Percentiles rank a stretch among this genome's conserved stretches.
Evolutionary conservation across 257 asterid species (phyloP).

Genomic region (Cordia subcordata): DNA sequence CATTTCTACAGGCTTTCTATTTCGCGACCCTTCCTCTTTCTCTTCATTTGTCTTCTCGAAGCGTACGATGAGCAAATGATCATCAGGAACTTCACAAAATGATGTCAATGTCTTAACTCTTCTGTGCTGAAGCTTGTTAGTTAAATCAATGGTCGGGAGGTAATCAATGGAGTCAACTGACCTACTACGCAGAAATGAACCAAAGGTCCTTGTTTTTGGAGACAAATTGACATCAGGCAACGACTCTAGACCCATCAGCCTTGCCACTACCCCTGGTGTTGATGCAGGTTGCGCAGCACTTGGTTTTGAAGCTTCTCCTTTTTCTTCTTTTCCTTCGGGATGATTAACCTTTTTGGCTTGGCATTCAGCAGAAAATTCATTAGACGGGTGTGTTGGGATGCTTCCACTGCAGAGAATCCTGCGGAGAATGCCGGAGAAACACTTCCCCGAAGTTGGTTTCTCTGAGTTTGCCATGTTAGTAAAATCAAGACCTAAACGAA

Average conservation of each 20-base stretch:
- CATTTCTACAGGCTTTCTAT: slow-evolving; percentile 1
- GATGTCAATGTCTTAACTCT: slow-evolving; percentile 49
- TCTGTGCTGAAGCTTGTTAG: slow-evolving; percentile 29
- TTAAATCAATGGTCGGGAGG: slow-evolving; percentile 26
- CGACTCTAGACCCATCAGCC: slow-evolving; percentile 59
- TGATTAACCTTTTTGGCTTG: neutral
- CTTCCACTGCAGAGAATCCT: slow-evolving; percentile 38
- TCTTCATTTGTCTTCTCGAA: slow-evolving; percentile 15
- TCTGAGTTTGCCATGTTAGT: slow-evolving; percentile 14
- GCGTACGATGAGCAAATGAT: neutral
- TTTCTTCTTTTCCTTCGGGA: too few relatives aligned
- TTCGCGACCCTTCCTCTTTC: slow-evolving; percentile 1
- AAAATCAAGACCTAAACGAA: neutral
- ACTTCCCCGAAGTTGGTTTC: slow-evolving; percentile 17
- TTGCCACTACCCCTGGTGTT: slow-evolving; percentile 55
- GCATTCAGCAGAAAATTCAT: slow-evolving; percentile 17
- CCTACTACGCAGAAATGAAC: slow-evolving; percentile 45
- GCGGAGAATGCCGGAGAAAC: slow-evolving; percentile 30
- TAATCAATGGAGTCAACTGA: slow-evolving; percentile 51
- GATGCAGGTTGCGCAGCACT: neutral
- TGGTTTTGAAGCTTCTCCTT: neutral
- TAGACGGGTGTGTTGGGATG: slow-evolving; percentile 51
- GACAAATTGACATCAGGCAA: slow-evolving; percentile 23
- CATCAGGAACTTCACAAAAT: slow-evolving; percentile 25
- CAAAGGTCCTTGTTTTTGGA: slow-evolving; percentile 23